phyloP scores from a whole-genome alignment of 805 yeast genomes.

The Ogataea pini region DNA sequence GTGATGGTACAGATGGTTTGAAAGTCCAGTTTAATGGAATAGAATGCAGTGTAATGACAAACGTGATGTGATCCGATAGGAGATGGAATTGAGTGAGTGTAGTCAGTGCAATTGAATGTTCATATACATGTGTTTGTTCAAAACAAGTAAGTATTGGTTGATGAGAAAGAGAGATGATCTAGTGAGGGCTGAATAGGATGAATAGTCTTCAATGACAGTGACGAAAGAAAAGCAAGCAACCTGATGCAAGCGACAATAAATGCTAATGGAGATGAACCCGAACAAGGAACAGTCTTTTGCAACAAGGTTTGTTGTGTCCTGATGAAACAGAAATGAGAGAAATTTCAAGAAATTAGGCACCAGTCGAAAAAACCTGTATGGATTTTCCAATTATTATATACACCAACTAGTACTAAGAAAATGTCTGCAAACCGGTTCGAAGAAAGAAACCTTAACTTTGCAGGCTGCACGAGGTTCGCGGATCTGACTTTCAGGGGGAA shows the following conservation, averaged over 20 bases:
- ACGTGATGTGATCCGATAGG: neutral
- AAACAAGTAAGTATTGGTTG: neutral
- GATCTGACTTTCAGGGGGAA: slow-evolving; percentile 1
- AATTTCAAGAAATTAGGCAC: neutral
- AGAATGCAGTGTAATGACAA: neutral
- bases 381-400: neutral
- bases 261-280: slow-evolving; percentile 1
- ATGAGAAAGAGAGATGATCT: neutral
- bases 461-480: neutral
- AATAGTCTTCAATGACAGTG: neutral
- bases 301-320: slow-evolving; percentile 1
- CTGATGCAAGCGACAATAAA: neutral
- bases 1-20: neutral
- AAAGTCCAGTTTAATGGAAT: neutral
- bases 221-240: neutral
- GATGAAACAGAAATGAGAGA: neutral
- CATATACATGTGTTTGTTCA: neutral
- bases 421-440: slow-evolving; percentile 1
- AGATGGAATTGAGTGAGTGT: neutral
- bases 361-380: neutral
- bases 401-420: neutral
- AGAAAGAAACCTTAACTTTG: neutral
- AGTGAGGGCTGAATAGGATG: neutral
- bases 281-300: neutral
- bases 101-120: neutral